A percentile compares a stretch with the other conserved stretches of the same genome.
These are phyloP conservation scores for Tuber aestivum DNA, from an alignment of 495 filamentous ascomycete genomes.

Conservation along the genomic window DNA sequence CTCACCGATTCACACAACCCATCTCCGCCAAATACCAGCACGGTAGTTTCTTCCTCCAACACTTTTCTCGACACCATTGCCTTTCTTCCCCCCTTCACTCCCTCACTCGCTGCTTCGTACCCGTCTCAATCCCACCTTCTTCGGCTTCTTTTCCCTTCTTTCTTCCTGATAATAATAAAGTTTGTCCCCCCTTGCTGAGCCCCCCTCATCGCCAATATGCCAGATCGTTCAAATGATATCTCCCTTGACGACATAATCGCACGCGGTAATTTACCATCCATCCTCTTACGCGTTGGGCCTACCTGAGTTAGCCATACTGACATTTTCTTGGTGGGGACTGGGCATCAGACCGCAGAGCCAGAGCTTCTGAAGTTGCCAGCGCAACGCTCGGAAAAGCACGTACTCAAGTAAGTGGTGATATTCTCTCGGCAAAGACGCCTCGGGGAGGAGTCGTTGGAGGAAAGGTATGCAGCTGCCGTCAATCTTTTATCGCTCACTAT, in stretches of 20 bases:
- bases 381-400: constrained; percentile 38
- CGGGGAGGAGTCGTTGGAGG: constrained; percentile 19
- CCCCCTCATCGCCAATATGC: not conserved
- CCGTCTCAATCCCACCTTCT: not conserved
- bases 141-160: not conserved
- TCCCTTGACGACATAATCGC: constrained; percentile 1
- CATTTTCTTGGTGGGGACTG: not conserved
- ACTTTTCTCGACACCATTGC: not conserved
- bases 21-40: not conserved
- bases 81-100: not conserved
- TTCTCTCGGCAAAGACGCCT: not conserved
- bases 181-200: not conserved
- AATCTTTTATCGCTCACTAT: not conserved
- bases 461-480: constrained; percentile 30
- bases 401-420: constrained; percentile 13
- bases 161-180: not conserved
- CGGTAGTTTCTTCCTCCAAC: not conserved
- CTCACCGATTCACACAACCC: not conserved
- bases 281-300: not conserved
- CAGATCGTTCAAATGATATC: not conserved
- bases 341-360: constrained; percentile 33
- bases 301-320: not conserved
- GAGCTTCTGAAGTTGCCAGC: constrained; percentile 37
- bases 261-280: not conserved
- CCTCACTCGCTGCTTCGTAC: not conserved